Evolutionary conservation across 768 basidiomycete species (phyloP).

Genomic region (Leccinum uliginosum): DNA sequence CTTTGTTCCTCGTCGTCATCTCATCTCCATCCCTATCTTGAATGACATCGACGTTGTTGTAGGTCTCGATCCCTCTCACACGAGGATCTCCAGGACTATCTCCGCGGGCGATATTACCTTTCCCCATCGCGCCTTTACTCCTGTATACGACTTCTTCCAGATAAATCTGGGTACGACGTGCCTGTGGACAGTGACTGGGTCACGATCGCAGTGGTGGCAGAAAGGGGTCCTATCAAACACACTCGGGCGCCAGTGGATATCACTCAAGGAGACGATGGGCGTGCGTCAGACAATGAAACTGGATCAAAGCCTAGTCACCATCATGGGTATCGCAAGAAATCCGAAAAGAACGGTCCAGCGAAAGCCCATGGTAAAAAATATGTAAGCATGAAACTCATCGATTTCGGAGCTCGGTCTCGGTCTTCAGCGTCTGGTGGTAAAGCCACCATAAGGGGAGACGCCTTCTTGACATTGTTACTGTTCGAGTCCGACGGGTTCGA

Average conservation of each 20-base stretch:
- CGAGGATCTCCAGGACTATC: constrained; percentile 73
- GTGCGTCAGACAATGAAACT: constrained; percentile 30
- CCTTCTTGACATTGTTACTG: constrained; percentile 74
- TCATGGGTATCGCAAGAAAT: constrained; percentile 7
- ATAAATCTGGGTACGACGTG: constrained; percentile 84
- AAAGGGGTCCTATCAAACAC: constrained; percentile 75
- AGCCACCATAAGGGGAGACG: constrained; percentile 71
- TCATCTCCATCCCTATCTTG: neutral
- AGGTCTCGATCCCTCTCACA: constrained; percentile 75
- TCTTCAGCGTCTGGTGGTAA: constrained; percentile 54
- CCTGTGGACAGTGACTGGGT: constrained; percentile 93
- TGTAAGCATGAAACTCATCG: constrained; percentile 79
- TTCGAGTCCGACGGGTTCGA: constrained; percentile 84
- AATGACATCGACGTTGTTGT: constrained; percentile 12
- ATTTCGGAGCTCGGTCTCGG: constrained; percentile 63
- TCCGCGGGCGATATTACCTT: constrained; percentile 81
- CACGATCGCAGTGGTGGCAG: constrained; percentile 93
- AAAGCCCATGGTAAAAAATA: constrained; percentile 70
- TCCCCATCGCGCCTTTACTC: constrained; percentile 90
- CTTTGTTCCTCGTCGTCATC: constrained; percentile 13
- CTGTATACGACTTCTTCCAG: constrained; percentile 66
- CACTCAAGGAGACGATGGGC: constrained; percentile 42
- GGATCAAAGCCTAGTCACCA: constrained; percentile 6
- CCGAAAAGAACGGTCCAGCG: constrained; percentile 9
- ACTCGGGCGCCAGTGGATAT: constrained; percentile 60